phyloP scores from a whole-genome alignment of 768 basidiomycete species.

The Mycena leptocephala region DNA sequence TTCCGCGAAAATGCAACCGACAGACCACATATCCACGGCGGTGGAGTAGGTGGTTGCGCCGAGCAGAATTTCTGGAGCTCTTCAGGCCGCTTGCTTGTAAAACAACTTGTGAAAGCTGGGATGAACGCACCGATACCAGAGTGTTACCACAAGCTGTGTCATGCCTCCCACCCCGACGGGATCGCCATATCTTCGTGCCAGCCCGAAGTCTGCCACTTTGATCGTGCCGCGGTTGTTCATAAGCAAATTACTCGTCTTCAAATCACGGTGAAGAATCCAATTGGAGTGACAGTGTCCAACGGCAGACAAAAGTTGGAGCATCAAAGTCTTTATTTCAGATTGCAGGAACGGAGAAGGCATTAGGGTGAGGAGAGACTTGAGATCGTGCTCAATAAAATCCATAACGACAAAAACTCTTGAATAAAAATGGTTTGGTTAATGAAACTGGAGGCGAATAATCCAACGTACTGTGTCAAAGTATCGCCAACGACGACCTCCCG shows the following conservation, averaged over 20 bases:
- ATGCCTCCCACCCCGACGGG: conserved; percentile 97
- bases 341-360: conserved; percentile 98
- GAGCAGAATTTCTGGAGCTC: conserved; percentile 95
- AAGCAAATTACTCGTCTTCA: conserved; percentile 97
- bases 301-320: conserved; percentile 94
- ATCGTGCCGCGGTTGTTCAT: conserved; percentile 99
- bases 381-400: conserved; percentile 99
- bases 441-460: conserved; percentile 40
- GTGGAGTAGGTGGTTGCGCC: conserved; percentile 96
- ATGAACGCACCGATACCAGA: conserved; percentile 92
- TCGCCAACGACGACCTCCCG: conserved; percentile 99
- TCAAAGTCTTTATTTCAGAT: conserved; percentile 97
- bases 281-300: conserved; percentile 95
- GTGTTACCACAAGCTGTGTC: conserved; percentile 97
- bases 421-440: conserved; percentile 33
- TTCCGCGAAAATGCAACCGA: conserved; percentile 98
- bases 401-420: conserved; percentile 97
- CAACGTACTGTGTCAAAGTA: conserved; percentile 96
- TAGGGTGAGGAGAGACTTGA: conserved; percentile 93
- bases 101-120: conserved; percentile 32
- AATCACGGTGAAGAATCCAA: conserved; percentile 97
- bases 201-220: conserved; percentile 98
- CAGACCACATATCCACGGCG: conserved; percentile 98
- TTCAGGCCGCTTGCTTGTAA: conserved; percentile 50
- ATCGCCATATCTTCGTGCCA: conserved; percentile 96